Evolutionary conservation across 2,329 filamentous ascomycete genomes (phyloP).

Genomic region (Seiridium unicorne): DNA sequence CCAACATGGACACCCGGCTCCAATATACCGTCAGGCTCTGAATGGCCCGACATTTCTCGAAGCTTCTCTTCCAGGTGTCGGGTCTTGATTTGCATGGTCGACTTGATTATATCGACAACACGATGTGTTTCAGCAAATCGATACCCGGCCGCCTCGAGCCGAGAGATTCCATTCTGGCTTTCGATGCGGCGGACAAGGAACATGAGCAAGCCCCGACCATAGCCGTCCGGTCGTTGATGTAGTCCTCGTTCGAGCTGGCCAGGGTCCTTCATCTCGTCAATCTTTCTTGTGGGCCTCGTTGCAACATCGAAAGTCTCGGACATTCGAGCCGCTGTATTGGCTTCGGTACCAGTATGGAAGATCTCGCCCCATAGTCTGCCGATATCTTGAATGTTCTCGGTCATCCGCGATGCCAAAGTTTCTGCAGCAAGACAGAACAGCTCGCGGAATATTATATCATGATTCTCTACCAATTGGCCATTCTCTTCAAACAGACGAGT

Average conservation of each 20-base stretch:
- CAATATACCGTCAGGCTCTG: not conserved
- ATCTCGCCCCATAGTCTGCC: not conserved
- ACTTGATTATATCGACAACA: not conserved
- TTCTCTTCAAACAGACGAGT: constrained; percentile 31
- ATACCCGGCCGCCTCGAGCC: not conserved
- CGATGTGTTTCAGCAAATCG: not conserved
- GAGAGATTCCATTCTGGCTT: not conserved
- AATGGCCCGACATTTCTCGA: not conserved
- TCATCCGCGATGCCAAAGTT: not conserved
- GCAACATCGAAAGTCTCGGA: not conserved
- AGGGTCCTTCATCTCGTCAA: not conserved
- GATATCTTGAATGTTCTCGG: not conserved
- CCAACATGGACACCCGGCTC: constrained; percentile 1
- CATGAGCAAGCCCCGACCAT: not conserved
- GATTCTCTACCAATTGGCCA: constrained; percentile 48
- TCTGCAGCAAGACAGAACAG: constrained; percentile 63
- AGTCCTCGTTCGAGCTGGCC: not conserved
- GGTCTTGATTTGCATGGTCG: not conserved
- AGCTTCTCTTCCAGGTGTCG: not conserved
- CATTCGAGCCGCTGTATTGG: not conserved
- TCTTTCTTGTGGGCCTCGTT: not conserved
- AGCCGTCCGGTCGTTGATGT: not conserved
- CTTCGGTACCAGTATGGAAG: not conserved
- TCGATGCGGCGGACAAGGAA: not conserved
- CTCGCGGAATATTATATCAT: constrained; percentile 63